A percentile compares a stretch with the other conserved stretches of the same genome.
phyloP scores from a whole-genome alignment of 2,329 filamentous ascomycete genomes.

The Hortaea werneckii region DNA sequence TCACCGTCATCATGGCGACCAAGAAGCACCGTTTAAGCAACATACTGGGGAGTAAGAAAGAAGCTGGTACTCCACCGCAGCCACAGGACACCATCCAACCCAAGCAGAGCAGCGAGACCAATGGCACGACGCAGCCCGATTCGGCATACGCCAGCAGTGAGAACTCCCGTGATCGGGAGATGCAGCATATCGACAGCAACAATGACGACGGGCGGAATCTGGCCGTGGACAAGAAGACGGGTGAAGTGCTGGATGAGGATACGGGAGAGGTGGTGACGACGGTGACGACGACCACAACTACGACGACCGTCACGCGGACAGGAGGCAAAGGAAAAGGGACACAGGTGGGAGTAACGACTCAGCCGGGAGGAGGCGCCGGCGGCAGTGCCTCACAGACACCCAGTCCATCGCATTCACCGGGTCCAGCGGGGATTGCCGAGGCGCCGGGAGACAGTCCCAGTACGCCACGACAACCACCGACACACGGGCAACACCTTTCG shows the following conservation, averaged over 20 bases:
- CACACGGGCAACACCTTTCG: neutral
- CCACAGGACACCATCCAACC: neutral
- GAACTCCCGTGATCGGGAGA: conserved; percentile 12
- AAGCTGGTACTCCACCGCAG: neutral
- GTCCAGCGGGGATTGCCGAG: neutral
- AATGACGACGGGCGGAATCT: conserved; percentile 16
- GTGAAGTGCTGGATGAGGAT: conserved; percentile 20
- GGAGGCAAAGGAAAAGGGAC: neutral
- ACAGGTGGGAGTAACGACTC: neutral
- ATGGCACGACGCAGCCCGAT: neutral
- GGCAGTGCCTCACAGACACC: neutral
- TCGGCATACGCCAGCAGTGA: conserved; percentile 4
- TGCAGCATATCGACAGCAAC: conserved; percentile 16
- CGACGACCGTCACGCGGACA: conserved; percentile 1
- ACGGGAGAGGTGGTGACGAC: conserved; percentile 19
- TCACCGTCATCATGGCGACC: neutral
- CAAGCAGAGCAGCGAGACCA: neutral
- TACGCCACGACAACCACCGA: neutral
- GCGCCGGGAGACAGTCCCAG: neutral
- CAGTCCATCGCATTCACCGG: neutral
- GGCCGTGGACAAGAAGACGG: conserved; percentile 17
- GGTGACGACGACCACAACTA: conserved; percentile 4
- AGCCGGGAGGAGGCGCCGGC: neutral
- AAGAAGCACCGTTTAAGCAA: neutral
- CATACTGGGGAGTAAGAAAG: neutral